Evolutionary conservation across 306 rosid species (phyloP).

Genomic region (Prunus salicina): DNA sequence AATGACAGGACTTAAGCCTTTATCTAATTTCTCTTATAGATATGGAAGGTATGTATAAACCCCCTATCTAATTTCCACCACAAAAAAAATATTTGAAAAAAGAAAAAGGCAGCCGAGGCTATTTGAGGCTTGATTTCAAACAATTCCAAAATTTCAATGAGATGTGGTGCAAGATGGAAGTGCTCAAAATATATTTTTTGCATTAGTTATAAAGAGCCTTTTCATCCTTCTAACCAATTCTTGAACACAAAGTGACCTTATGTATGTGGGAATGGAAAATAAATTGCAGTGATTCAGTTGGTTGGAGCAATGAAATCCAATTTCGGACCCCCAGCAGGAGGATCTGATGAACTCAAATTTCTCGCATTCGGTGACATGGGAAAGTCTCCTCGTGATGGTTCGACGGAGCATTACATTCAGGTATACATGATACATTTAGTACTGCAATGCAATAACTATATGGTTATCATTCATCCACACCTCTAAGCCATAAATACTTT

Average conservation of each 20-base stretch:
- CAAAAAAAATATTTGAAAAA: too few species aligned
- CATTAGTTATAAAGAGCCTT: neutral
- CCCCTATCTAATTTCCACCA: too few species aligned
- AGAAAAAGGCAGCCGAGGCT: neutral
- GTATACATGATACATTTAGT: slow-evolving; percentile 21
- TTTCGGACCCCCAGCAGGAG: slow-evolving; percentile 79
- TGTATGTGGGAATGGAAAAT: neutral
- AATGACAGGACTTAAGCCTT: slow-evolving; percentile 78
- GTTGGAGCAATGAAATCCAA: slow-evolving; percentile 66
- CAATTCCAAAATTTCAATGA: neutral
- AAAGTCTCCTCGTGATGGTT: slow-evolving; percentile 76
- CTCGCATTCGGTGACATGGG: slow-evolving; percentile 89
- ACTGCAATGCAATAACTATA: neutral
- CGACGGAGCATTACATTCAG: slow-evolving; percentile 88
- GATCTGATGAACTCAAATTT: slow-evolving; percentile 57
- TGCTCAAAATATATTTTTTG: neutral
- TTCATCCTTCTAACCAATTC: neutral
- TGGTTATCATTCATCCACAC: too few species aligned
- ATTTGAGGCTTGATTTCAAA: neutral
- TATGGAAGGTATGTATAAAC: slow-evolving; percentile 68
- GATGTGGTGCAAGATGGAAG: neutral
- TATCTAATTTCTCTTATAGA: slow-evolving; percentile 50
- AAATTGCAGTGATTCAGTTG: slow-evolving; percentile 50
- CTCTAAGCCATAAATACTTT: too few species aligned
- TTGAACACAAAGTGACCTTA: neutral